Percentiles rank a stretch among this genome's conserved stretches.
Evolutionary conservation across 768 basidiomycete species (phyloP).

Genomic region (Podaxis mareebaensis): DNA sequence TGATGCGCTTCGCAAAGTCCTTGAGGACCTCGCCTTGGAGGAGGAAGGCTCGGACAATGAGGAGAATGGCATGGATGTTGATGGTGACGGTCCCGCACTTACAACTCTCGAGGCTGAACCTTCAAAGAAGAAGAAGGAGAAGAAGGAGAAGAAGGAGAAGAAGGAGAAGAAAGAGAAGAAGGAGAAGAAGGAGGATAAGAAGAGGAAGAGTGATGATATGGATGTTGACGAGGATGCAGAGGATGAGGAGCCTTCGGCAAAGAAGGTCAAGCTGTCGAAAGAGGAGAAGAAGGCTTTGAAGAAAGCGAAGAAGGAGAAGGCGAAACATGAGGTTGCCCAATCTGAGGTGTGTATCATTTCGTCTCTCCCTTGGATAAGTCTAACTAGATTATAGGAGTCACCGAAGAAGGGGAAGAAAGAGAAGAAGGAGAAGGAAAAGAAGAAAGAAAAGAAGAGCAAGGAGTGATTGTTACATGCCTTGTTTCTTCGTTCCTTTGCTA

Average conservation of each 20-base stretch:
- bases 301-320: slow-evolving; percentile 69
- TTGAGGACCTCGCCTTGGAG: slow-evolving; percentile 73
- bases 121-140: slow-evolving; percentile 59
- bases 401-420: slow-evolving; percentile 48
- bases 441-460: slow-evolving; percentile 41
- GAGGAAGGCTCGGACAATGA: slow-evolving; percentile 48
- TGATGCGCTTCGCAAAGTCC: slow-evolving; percentile 88
- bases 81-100: slow-evolving; percentile 40
- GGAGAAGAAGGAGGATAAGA: slow-evolving; percentile 63
- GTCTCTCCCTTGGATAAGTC: not conserved
- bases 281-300: slow-evolving; percentile 87
- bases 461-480: slow-evolving; percentile 23
- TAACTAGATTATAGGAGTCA: slow-evolving; percentile 25
- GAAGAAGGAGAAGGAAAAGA: slow-evolving; percentile 60
- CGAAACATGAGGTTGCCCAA: slow-evolving; percentile 51
- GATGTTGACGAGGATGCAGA: slow-evolving; percentile 54
- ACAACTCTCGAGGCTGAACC: slow-evolving; percentile 60
- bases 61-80: slow-evolving; percentile 36
- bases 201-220: slow-evolving; percentile 66
- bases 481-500: slow-evolving; percentile 20
- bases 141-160: slow-evolving; percentile 57
- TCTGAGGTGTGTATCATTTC: slow-evolving; percentile 20
- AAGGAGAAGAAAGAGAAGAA: slow-evolving; percentile 65
- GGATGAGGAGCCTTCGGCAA: slow-evolving; percentile 53
- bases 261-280: slow-evolving; percentile 78